phyloP scores from a whole-genome alignment of 345 rosid genomes.

The Erodium maritimum region DNA sequence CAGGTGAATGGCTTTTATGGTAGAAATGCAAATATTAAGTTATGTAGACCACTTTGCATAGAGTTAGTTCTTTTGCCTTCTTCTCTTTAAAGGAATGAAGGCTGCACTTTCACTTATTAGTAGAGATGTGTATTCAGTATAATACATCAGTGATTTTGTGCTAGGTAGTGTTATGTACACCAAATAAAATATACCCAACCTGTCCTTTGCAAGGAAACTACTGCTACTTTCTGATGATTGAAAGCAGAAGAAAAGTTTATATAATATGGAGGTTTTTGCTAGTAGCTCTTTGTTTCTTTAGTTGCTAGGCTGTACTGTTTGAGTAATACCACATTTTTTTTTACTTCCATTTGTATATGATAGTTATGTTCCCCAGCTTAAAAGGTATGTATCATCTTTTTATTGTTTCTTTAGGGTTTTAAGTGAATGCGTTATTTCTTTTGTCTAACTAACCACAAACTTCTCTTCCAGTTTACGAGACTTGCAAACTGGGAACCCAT shows the following conservation, averaged over 20 bases:
- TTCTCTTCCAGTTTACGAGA: constrained; percentile 61
- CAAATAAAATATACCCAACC: not conserved
- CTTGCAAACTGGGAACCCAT: constrained; percentile 91
- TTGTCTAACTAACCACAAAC: not conserved
- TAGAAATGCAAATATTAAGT: not conserved
- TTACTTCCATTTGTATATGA: too few relatives aligned
- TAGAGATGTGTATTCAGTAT: not conserved
- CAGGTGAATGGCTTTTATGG: constrained; percentile 42
- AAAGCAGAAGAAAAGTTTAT: not conserved
- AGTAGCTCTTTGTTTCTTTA: not conserved
- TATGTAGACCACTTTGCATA: not conserved
- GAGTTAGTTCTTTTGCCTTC: not conserved
- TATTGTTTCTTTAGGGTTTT: not conserved
- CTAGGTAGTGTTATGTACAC: not conserved
- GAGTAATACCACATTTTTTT: too few relatives aligned
- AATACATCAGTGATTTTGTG: not conserved
- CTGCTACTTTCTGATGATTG: not conserved
- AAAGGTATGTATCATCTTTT: not conserved
- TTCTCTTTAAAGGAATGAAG: not conserved
- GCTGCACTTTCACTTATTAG: not conserved
- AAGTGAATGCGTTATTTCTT: not conserved
- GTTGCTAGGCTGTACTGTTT: not conserved
- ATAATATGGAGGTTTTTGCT: not conserved
- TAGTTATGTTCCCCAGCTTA: not conserved
- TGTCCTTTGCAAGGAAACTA: not conserved